Base-by-base conservation (phyloP, 352 stramenopile species). In the Pythium coloratum region DNA sequence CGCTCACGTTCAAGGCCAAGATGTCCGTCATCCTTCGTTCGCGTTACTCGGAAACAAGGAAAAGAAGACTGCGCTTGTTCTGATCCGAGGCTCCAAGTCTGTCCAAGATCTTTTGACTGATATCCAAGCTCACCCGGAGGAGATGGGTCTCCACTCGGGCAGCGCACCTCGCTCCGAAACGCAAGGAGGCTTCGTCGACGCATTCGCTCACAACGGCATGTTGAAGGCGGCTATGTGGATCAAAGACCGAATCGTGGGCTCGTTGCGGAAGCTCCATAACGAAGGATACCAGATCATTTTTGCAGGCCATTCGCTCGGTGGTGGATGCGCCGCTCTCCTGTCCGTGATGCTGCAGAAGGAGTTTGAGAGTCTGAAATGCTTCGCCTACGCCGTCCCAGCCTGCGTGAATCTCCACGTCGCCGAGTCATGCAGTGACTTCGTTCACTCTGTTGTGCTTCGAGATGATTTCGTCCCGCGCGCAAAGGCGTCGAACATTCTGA, bases 181-280 rank as follows among this genome's bases (percentile, higher is more conserved):
- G 24, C 76, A 73, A 9, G 85, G 84, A 53, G 87, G 87, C 0
- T 92, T 92, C 74, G 84, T 95, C 13, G 87, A 95, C 59, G 84
- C 87, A 9, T 96, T 94, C 56, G 88, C 88, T 1, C 88, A 96
- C 59, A 93, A 94, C 59, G 88, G 88, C 0, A 96, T 96, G 86
- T 61, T 92, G 8, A 91, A 93, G 66, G 84, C 88, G 26, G 86
- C 89, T 12, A 90, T 92, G 82, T 94, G 86, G 86, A 93, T 96
- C 53, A 96, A 92, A 49, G 81, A 93, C 20, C 81, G 86, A 20
- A 91, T 94, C 46, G 79, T 94, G 26, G 76, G 81, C 24, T 92
- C 88, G 1, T 64, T 96, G 55, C 82, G 86, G 20, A 79, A 87
- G 46, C 60, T 96, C 0, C 79, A 94, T 60, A 72, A 78, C 9